Base-by-base conservation (phyloP, 164 flowering plant species). In the Vitis rotundifolia region DNA sequence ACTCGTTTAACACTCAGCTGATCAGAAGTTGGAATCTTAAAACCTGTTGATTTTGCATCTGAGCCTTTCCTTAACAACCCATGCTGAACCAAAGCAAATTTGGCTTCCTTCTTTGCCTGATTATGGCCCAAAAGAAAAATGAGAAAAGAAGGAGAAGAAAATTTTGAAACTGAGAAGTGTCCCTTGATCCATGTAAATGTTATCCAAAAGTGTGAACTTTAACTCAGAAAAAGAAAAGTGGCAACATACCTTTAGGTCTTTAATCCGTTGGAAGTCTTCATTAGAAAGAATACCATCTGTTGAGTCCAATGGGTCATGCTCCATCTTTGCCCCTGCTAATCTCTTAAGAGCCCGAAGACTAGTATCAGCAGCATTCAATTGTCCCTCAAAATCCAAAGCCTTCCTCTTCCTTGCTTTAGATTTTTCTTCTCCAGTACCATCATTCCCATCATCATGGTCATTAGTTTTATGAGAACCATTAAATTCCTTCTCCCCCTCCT, bases 281-380 rank as follows among this genome's bases (percentile, higher is more conserved):
- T 92, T 88, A 58, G 98, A 91, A 72, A 90, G 91, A 75, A 94
- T 80, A 31, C 91, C 91, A 84, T 87, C 99, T 5, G 71, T 37
- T 47, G 77, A 12, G n/a, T 73, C 85, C 15, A 78, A 61, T 12
- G 87, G 22, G 2, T 62, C 29, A 19, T 44, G n/a, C n/a, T 26
- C 80, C 64, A 48, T 66, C 50, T 74, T 86, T 58, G 69, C 80
- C 55, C 67, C 85, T 26, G 92, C 89, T 72, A 91, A 69, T 73
- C 74, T 94, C 82, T 91, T 94, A 31, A 92, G 69, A 55, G 96
- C 87, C 57, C 94, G 81, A 37, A 94, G 94, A 78, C 99, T 94
- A 63, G 86, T 63, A 61, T 82, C 89, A 22, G 88, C 92, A 79
- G 85, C 77, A 73, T 70, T 72, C 64, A 89, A 61, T 69, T 84